phyloP scores from a whole-genome alignment of 1,284 basidiomycete genomes.

The Cystobasidium slooffiae region DNA sequence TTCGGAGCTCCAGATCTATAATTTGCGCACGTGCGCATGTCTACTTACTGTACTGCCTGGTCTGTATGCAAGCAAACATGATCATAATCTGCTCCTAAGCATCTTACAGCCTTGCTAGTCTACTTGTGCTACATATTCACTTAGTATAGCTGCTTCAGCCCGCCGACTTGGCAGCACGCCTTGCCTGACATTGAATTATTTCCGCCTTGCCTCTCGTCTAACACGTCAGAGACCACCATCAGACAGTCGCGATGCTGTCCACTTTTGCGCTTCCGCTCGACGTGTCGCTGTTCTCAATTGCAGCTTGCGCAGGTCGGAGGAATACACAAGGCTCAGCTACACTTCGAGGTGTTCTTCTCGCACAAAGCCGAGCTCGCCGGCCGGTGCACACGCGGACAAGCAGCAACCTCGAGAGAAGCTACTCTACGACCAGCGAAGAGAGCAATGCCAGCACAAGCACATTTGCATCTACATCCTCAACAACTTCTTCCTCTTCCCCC shows the following conservation, averaged over 20 bases:
- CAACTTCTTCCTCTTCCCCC: conserved; percentile 14
- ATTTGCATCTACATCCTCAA: not conserved
- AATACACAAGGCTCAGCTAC: not conserved
- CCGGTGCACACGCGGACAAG: not conserved
- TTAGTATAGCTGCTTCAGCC: not conserved
- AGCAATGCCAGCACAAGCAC: conserved; percentile 18
- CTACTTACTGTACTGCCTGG: not conserved
- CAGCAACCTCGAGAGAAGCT: conserved; percentile 18
- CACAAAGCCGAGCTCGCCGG: conserved; percentile 6
- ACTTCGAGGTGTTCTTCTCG: not conserved
- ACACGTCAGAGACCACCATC: not conserved
- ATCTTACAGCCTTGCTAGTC: not conserved
- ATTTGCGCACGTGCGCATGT: not conserved
- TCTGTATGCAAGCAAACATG: not conserved
- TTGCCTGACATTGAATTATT: not conserved
- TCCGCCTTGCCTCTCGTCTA: not conserved
- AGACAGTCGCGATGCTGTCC: conserved; percentile 1
- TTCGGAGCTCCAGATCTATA: conserved; percentile 14
- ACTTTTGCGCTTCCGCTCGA: conserved; percentile 11
- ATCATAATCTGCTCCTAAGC: not conserved
- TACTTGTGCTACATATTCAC: not conserved
- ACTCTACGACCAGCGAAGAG: conserved; percentile 8
- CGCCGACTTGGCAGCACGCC: not conserved
- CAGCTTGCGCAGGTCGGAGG: conserved; percentile 10
- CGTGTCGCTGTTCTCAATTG: conserved; percentile 28